These are phyloP conservation scores for Discostella stelligeroides DNA, from an alignment of 108 stramenopile species.

Conservation along the genomic window DNA sequence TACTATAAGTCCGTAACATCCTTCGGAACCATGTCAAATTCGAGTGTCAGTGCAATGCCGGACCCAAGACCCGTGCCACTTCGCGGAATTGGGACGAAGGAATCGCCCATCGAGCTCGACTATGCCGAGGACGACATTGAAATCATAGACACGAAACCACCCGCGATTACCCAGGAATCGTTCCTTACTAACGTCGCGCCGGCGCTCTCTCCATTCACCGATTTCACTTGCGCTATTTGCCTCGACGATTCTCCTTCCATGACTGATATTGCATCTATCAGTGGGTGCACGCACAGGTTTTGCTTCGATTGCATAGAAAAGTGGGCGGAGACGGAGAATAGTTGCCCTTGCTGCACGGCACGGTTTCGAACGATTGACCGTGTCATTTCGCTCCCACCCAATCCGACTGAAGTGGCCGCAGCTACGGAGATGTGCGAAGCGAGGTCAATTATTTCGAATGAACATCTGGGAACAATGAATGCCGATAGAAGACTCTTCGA, in stretches of 20 bases:
- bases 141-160: too few relatives aligned
- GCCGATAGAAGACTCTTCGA: background rate
- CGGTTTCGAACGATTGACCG: slow-evolving; percentile 40
- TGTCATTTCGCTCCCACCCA: slow-evolving; percentile 16
- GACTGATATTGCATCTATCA: slow-evolving; percentile 34
- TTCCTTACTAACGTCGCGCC: too few relatives aligned
- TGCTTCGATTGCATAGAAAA: slow-evolving; percentile 54
- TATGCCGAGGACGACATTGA: background rate
- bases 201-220: too few relatives aligned
- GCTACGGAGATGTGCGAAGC: slow-evolving; percentile 13
- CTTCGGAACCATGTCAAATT: too few relatives aligned
- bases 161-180: too few relatives aligned
- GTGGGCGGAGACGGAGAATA: slow-evolving; percentile 49
- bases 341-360: slow-evolving; percentile 42
- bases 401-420: slow-evolving; percentile 3
- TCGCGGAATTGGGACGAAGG: too few relatives aligned
- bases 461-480: too few relatives aligned
- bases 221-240: slow-evolving; percentile 48
- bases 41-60: too few relatives aligned
- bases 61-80: too few relatives aligned
- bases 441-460: too few relatives aligned
- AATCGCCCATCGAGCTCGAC: slow-evolving; percentile 8
- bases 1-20: too few relatives aligned
- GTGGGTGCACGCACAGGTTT: slow-evolving; percentile 40
- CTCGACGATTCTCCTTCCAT: slow-evolving; percentile 32